These are phyloP conservation scores for Euphorbia peplus DNA, from an alignment of 345 rosid species.

Conservation along the genomic window DNA sequence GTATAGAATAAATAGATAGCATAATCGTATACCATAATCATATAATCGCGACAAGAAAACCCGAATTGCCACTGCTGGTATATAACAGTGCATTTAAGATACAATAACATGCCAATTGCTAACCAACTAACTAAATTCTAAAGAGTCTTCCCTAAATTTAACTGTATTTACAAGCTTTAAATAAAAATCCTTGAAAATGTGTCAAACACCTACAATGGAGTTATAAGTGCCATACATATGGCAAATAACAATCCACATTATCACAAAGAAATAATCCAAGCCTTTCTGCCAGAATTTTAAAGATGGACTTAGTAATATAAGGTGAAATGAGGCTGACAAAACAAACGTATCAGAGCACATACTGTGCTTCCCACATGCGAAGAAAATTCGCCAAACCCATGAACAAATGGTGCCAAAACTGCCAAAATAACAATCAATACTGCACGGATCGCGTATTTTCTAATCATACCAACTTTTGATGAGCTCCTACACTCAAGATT, in stretches of 20 bases:
- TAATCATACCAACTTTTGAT: conserved; percentile 28
- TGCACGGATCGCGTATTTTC: conserved; percentile 46
- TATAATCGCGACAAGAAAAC: too few relatives aligned
- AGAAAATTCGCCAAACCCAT: conserved; percentile 67
- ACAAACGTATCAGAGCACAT: conserved; percentile 78
- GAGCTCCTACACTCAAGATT: conserved; percentile 35
- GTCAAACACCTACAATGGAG: conserved; percentile 40
- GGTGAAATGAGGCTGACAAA: conserved; percentile 74
- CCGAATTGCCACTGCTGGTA: too few relatives aligned
- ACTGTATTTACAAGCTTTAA: conserved; percentile 4
- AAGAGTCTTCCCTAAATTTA: background rate
- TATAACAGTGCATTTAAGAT: too few relatives aligned
- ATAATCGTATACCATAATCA: too few relatives aligned
- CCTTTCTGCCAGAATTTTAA: conserved; percentile 54
- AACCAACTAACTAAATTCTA: too few relatives aligned
- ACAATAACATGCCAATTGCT: too few relatives aligned
- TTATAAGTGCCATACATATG: conserved; percentile 68
- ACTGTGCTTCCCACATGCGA: conserved; percentile 78
- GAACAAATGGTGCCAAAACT: conserved; percentile 59
- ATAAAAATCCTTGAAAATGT: too few relatives aligned
- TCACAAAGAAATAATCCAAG: conserved; percentile 54
- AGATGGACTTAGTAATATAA: conserved; percentile 59
- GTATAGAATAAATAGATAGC: too few relatives aligned
- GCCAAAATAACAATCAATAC: conserved; percentile 56
- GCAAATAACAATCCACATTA: conserved; percentile 68